Base-by-base conservation (phyloP, 1,284 basidiomycete species). In the Ustilago tritici region DNA sequence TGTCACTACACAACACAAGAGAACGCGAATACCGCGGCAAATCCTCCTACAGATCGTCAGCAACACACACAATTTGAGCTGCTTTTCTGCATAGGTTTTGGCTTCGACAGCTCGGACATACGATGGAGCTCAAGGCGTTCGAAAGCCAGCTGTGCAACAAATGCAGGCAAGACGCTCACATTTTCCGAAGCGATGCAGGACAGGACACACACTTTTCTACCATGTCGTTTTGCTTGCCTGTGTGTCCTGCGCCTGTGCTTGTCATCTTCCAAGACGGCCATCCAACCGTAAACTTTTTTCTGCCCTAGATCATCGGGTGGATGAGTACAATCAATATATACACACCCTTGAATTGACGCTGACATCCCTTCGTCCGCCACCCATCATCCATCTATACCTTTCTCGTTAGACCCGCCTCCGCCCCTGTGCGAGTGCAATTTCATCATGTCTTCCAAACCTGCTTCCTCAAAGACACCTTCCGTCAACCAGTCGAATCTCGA, bases 381-480 rank as follows among this genome's bases (percentile, higher is more conserved):
- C 56, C 4, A 36, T 34, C n/a, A 7, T 34, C 17, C 46, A 31
- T n/a, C 53, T 32, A 31, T 7, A 11, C 32, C 58, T 12, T 50
- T 17, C n/a, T n/a, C 35, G 8, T 6, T 57, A 31, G 56, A 38
- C 15, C 15, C 34, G 28, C 23, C 28, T 57, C 56, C 38, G 56
- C 40, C 56, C 56, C 23, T 57, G 56, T 57, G 56, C 56, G 38
- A 31, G 38, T 43, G 49, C 28, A 31, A 7, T 28, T 7, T 9
- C 23, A 40, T 34, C 28, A 67, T 67, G 58, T 65, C 65, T 61
- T 65, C 61, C 17, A 47, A 64, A 17, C 65, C 70, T 32, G 34
- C 70, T 12, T 72, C 70, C 10, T 57, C 65, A 28, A 61, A 57
- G 34, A 49, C 71, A 14, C 52, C 71, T 15, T 65, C 71, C 34